phyloP scores from a whole-genome alignment of 176 grass and related monocot species.

The Canna indica region DNA sequence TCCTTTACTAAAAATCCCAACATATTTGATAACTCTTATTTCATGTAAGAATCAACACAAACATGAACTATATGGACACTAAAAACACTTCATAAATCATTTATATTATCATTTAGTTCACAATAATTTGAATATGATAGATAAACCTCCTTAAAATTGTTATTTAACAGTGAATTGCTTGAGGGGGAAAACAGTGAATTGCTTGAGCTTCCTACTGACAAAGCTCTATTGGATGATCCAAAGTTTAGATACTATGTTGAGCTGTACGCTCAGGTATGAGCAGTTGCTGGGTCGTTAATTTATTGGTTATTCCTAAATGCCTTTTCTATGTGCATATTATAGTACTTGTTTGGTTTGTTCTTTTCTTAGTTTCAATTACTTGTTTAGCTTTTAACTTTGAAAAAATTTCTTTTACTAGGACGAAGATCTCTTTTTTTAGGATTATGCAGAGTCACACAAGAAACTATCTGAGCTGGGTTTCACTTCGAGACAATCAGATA shows the following conservation, averaged over 20 bases:
- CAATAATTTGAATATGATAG: no score
- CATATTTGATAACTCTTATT: slow-evolving; percentile 90
- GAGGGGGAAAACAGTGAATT: slow-evolving; percentile 66
- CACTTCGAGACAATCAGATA: slow-evolving; percentile 25
- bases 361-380: no score
- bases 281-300: no score
- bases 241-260: slow-evolving; percentile 69
- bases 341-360: no score
- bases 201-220: slow-evolving; percentile 78
- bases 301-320: no score
- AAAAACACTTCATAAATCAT: background rate
- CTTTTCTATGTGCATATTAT: no score
- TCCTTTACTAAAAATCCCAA: slow-evolving; percentile 75
- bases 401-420: slow-evolving; percentile 33
- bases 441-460: slow-evolving; percentile 84
- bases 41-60: slow-evolving; percentile 56
- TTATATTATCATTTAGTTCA: no score
- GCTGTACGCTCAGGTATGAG: slow-evolving; percentile 90
- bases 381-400: no score
- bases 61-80: background rate
- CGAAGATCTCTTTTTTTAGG: slow-evolving; percentile 76
- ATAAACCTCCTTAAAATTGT: no score
- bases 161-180: no score
- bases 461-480: slow-evolving; percentile 85
- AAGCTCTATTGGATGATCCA: slow-evolving; percentile 60